Percentiles rank a stretch among this genome's conserved stretches.
phyloP scores from a whole-genome alignment of 257 asterid genomes.

The Cinchona pubescens region DNA sequence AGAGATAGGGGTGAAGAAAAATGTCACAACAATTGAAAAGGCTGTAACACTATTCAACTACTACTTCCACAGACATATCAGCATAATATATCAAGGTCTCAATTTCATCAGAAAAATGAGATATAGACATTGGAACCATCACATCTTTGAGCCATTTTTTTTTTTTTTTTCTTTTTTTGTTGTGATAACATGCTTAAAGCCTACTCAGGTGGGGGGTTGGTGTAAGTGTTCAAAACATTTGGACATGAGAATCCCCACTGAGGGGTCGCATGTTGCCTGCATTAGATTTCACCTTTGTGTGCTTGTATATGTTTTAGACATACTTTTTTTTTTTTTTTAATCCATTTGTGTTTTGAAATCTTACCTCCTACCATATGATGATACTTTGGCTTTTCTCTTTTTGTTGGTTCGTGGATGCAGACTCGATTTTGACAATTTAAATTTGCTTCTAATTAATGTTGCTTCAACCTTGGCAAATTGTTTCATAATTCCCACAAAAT shows the following conservation, averaged over 20 bases:
- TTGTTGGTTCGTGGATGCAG: background rate
- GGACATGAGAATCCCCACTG: conserved; percentile 7
- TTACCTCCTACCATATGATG: background rate
- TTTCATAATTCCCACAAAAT: no score
- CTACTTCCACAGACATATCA: background rate
- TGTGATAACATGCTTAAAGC: background rate
- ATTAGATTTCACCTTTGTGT: background rate
- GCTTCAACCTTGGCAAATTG: no score
- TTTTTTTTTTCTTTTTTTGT: background rate
- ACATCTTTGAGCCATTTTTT: background rate
- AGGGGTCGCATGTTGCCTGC: conserved; percentile 2
- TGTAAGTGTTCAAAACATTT: background rate
- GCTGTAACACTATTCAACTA: background rate
- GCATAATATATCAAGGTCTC: background rate
- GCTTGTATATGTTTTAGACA: background rate
- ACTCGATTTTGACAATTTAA: background rate
- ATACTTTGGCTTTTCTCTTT: background rate
- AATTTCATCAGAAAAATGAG: background rate
- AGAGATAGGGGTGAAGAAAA: background rate
- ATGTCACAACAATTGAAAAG: background rate
- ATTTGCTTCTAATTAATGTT: background rate
- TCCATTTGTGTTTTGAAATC: background rate
- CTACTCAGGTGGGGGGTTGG: background rate
- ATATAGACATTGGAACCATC: background rate
- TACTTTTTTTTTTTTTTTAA: no score